These are phyloP conservation scores for Fragilariopsis cylindrus DNA, from an alignment of 108 stramenopile species.

Conservation along the genomic window DNA sequence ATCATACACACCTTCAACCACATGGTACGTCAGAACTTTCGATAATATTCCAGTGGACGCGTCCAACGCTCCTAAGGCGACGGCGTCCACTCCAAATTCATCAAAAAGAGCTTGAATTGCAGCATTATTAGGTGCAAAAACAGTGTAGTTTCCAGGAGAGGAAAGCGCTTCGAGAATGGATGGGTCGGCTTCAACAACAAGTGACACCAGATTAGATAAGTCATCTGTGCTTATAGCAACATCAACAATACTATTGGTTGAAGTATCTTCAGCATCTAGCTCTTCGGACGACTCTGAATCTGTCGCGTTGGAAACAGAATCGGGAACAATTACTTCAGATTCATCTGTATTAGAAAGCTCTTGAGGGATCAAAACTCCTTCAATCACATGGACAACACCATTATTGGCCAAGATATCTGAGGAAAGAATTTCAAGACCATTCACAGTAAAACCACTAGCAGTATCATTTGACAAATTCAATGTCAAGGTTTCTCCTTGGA, in stretches of 20 bases:
- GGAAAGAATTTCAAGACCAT: neutral
- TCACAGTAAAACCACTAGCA: conserved; percentile 14
- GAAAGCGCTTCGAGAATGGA: conserved; percentile 33
- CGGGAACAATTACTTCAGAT: too few species aligned
- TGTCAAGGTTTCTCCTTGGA: conserved; percentile 3
- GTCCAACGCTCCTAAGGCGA: neutral
- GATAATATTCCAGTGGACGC: neutral
- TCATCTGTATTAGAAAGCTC: neutral
- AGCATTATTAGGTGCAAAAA: conserved; percentile 49
- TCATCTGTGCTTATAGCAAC: neutral
- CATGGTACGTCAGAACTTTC: conserved; percentile 44
- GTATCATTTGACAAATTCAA: conserved; percentile 11
- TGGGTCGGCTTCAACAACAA: conserved; percentile 7
- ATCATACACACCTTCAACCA: conserved; percentile 20
- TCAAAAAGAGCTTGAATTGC: conserved; percentile 32
- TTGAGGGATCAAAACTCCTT: conserved; percentile 3
- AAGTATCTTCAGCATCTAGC: too few species aligned
- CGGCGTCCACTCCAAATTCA: neutral
- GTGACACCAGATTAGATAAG: conserved; percentile 3
- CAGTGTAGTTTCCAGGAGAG: conserved; percentile 33
- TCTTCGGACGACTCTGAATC: too few species aligned
- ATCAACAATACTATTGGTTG: conserved; percentile 4
- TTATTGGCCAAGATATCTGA: conserved; percentile 7
- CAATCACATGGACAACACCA: conserved; percentile 14
- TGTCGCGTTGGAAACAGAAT: too few species aligned